phyloP scores from a whole-genome alignment of 1,139 yeast species.

The Zhuliangozyma blackwelliae region DNA sequence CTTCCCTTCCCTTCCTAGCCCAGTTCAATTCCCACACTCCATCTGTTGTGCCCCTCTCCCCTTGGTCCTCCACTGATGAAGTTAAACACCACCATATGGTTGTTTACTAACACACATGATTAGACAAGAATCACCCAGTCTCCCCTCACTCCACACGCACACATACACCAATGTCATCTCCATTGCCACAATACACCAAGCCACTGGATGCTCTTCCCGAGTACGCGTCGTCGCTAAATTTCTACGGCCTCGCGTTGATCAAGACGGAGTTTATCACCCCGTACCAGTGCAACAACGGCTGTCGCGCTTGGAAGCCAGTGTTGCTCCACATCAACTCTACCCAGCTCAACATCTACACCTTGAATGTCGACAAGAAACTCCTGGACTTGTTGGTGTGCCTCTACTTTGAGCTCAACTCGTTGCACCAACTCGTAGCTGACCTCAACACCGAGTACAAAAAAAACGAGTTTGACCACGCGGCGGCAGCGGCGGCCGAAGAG shows the following conservation, averaged over 20 bases:
- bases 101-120: not conserved
- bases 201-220: conserved; percentile 27
- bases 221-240: conserved; percentile 30
- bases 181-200: conserved; percentile 17
- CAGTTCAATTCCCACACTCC: too few relatives aligned
- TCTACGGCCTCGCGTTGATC: conserved; percentile 30
- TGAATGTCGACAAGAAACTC: conserved; percentile 23
- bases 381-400: conserved; percentile 26
- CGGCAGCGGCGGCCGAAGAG: conserved; percentile 7
- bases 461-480: conserved; percentile 3
- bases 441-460: conserved; percentile 13
- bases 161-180: too few relatives aligned
- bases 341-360: conserved; percentile 43
- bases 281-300: conserved; percentile 25
- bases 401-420: conserved; percentile 26
- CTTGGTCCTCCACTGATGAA: not conserved
- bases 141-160: not conserved
- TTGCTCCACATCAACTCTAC: conserved; percentile 56
- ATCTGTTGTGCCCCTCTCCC: conserved; percentile 27
- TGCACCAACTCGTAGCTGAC: conserved; percentile 12
- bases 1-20: too few relatives aligned
- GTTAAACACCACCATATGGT: not conserved
- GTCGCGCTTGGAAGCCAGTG: conserved; percentile 44
- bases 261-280: conserved; percentile 40
- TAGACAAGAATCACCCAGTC: not conserved